phyloP scores from a whole-genome alignment of 805 yeast genomes.

The Yueomyces sp. region DNA sequence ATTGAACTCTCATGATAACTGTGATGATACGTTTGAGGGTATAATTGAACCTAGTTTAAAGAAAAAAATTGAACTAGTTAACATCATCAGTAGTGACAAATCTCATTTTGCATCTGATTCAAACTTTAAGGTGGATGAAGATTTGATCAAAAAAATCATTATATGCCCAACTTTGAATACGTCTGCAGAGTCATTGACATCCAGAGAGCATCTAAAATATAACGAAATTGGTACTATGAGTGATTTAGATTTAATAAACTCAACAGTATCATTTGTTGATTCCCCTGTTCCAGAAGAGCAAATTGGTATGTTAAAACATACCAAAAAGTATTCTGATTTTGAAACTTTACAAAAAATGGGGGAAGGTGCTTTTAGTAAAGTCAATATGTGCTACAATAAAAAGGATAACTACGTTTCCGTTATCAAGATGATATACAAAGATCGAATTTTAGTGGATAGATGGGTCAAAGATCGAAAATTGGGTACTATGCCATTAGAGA shows the following conservation, averaged over 20 bases:
- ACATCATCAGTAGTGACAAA: constrained; percentile 12
- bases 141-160: constrained; percentile 10
- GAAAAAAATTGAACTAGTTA: constrained; percentile 11
- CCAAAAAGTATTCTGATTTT: constrained; percentile 60
- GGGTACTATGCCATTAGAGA: constrained; percentile 90
- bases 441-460: constrained; percentile 83
- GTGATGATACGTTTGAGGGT: neutral
- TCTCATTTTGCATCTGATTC: constrained; percentile 14
- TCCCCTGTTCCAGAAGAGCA: constrained; percentile 31
- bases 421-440: constrained; percentile 82
- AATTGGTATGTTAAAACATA: constrained; percentile 55
- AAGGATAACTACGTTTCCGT: constrained; percentile 54
- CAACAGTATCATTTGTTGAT: constrained; percentile 53
- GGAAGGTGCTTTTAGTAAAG: constrained; percentile 93
- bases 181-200: neutral
- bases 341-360: constrained; percentile 65
- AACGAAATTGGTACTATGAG: neutral
- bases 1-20: constrained; percentile 9
- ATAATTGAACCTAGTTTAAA: neutral
- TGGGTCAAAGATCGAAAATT: constrained; percentile 87
- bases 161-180: neutral
- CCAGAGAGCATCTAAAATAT: neutral
- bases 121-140: constrained; percentile 16
- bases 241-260: constrained; percentile 15
- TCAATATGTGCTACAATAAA: constrained; percentile 57